Conservation (phyloP, 331 rosid species). For the Prunus yedoensis region DNA sequence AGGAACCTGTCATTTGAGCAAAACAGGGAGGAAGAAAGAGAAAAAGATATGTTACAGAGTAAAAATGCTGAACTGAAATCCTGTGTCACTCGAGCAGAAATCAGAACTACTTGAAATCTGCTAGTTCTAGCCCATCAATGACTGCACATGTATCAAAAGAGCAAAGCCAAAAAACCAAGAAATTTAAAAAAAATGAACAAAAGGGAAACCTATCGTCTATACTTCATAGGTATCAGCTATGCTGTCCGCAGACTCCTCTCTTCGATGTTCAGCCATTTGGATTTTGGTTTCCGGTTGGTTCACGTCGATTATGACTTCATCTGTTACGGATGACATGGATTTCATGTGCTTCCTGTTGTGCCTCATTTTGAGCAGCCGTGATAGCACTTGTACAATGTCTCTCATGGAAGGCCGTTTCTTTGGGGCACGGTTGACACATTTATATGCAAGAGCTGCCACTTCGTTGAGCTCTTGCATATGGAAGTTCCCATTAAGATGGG, state of each 20-base stretch:
- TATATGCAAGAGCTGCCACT: conserved; percentile 89
- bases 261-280: conserved; percentile 44
- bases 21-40: neutral
- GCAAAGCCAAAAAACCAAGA: conserved; percentile 28
- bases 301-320: conserved; percentile 61
- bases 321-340: conserved; percentile 59
- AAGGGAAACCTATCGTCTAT: conserved; percentile 40
- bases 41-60: conserved; percentile 22
- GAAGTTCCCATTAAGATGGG: conserved; percentile 67
- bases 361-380: conserved; percentile 60
- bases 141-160: conserved; percentile 29
- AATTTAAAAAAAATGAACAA: conserved; percentile 23
- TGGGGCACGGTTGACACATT: conserved; percentile 69
- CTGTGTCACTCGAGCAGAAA: conserved; percentile 34
- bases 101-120: conserved; percentile 17
- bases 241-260: conserved; percentile 90
- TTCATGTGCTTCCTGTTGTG: conserved; percentile 49
- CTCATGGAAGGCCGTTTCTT: conserved; percentile 89
- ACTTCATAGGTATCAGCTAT: conserved; percentile 57
- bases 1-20: conserved; percentile 20
- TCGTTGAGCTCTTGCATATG: conserved; percentile 75
- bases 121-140: neutral
- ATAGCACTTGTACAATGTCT: conserved; percentile 79
- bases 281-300: conserved; percentile 53
- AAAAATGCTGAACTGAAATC: conserved; percentile 26